Conservation (phyloP, 1,139 yeast species). For the Candida neerlandica region DNA sequence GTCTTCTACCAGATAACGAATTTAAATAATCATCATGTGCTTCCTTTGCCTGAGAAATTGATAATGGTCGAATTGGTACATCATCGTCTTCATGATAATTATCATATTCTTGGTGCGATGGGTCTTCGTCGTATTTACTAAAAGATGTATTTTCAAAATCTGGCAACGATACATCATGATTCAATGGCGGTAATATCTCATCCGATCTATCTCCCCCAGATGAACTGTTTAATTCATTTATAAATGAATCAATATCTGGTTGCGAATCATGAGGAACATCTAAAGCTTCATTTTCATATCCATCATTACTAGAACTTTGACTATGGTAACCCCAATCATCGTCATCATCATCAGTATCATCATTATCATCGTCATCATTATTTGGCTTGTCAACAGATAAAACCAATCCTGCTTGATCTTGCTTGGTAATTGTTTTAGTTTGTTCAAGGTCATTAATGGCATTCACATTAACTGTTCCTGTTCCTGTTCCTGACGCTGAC, state of each 20-base stretch:
- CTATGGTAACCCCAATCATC: constrained; percentile 35
- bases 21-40: constrained; percentile 34
- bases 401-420: constrained; percentile 8
- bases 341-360: constrained; percentile 17
- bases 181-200: constrained; percentile 7
- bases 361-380: constrained; percentile 6
- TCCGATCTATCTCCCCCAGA: constrained; percentile 15
- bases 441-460: not conserved
- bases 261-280: constrained; percentile 1
- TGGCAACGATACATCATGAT: constrained; percentile 21
- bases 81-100: constrained; percentile 19
- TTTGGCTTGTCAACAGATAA: constrained; percentile 15
- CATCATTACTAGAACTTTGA: constrained; percentile 24
- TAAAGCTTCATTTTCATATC: not conserved
- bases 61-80: constrained; percentile 31
- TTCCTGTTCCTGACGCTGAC: no score
- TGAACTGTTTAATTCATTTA: constrained; percentile 29
- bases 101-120: constrained; percentile 4
- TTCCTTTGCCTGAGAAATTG: constrained; percentile 14
- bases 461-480: no score
- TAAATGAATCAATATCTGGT: constrained; percentile 30
- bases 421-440: not conserved
- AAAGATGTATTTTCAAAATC: constrained; percentile 8
- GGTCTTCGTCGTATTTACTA: constrained; percentile 6
- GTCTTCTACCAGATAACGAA: constrained; percentile 31